Conservation (phyloP, 768 basidiomycete species). For the Panellus pusillus region DNA sequence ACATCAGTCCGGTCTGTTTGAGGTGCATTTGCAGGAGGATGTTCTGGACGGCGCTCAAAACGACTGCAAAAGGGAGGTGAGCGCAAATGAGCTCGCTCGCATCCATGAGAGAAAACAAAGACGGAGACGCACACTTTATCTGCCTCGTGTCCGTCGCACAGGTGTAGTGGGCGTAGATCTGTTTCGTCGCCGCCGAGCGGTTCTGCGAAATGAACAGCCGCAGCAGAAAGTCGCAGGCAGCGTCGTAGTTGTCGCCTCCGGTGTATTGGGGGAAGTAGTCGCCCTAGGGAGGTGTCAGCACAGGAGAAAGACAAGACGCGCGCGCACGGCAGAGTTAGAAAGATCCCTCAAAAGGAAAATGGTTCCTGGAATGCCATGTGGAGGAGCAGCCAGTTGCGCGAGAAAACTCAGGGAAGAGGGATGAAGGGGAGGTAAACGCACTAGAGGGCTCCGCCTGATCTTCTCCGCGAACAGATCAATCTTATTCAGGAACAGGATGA, state of each 20-base stretch:
- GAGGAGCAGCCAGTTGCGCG: too few relatives aligned
- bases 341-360: too few relatives aligned
- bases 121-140: constrained; percentile 69
- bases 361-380: too few relatives aligned
- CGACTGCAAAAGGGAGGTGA: constrained; percentile 42
- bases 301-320: neutral
- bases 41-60: constrained; percentile 85
- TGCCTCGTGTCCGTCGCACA: constrained; percentile 93
- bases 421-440: neutral
- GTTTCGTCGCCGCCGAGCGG: constrained; percentile 84
- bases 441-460: constrained; percentile 1
- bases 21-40: constrained; percentile 85
- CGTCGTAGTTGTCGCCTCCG: constrained; percentile 88
- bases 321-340: too few relatives aligned
- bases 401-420: too few relatives aligned
- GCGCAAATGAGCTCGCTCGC: neutral
- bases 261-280: constrained; percentile 92
- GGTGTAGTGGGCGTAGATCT: constrained; percentile 91
- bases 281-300: constrained; percentile 35
- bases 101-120: too few relatives aligned
- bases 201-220: constrained; percentile 88
- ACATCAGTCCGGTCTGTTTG: constrained; percentile 83
- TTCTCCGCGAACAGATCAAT: constrained; percentile 8
- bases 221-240: constrained; percentile 78
- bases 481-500: constrained; percentile 31